Base-by-base conservation (phyloP, 2,329 filamentous ascomycete species). In the Teratosphaeria epicoccoides region DNA sequence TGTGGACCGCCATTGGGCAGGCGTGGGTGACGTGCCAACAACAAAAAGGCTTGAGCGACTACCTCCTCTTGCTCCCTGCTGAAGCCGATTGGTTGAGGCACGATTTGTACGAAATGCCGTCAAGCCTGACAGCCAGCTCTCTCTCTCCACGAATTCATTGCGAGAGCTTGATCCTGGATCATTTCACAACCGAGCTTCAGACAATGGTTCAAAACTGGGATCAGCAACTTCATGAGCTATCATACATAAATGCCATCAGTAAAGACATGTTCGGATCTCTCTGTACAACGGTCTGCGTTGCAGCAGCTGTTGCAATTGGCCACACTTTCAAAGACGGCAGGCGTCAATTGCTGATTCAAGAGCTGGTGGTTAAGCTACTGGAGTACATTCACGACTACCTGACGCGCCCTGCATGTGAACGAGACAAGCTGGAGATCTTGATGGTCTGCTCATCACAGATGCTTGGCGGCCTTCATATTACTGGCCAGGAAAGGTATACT, bases 11-110 rank as follows among this genome's bases (percentile, higher is more conserved):
- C 10, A 62, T 76, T 22, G 72, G 68, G 6, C 71, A 73, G 57
- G 66, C 70, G 20, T 76, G 72, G 68, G 61, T 72, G 12, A 67
- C 68, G 50, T 67, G 68, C 40, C 56, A 64, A 25, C 63, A 68
- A 17, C 70, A 75, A 51, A 61, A 63, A 14, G 60, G 68, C 4
- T 62, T 81, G 6, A 61, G 75, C 26, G 62, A 70, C 6, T 82
- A 80, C 59, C 63, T 80, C 4, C 71, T 81, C 25, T 69, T 72
- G 52, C 65, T 61, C 29, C 44, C 53, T 14, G 46, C 55, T 1
- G 26, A 52, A 24, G 24, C 43, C 11, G 12, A 12, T 26, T n/a
- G 46, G 12, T 37, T 49, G 6, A 52, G 55, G 46, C 49, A 52
- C 9, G 37, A 44, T 6, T 47, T 53, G 11, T 24, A 45, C 22